Conservation (phyloP, 2,329 filamentous ascomycete species). For the Didymella pomorum region DNA sequence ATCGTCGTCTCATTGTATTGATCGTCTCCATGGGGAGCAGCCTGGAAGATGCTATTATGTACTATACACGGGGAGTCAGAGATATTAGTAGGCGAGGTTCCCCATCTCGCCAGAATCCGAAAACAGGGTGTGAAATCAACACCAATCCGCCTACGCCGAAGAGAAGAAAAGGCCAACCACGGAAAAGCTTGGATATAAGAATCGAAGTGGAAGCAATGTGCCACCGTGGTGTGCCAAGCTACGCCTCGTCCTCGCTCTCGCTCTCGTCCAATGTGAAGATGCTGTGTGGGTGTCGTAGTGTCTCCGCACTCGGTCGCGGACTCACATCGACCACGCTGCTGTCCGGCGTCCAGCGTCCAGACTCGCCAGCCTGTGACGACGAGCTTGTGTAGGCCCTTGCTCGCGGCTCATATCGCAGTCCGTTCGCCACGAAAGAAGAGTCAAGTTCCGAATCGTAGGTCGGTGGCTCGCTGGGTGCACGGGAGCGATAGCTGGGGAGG, state of each 20-base stretch:
- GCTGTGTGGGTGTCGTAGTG: constrained; percentile 40
- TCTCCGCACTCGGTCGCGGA: constrained; percentile 50
- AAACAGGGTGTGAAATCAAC: too few species aligned
- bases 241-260: constrained; percentile 22
- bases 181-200: too few species aligned
- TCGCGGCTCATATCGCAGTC: constrained; percentile 50
- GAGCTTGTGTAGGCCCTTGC: background rate
- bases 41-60: too few species aligned
- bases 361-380: constrained; percentile 12
- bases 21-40: too few species aligned
- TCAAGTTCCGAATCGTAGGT: constrained; percentile 54
- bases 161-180: too few species aligned
- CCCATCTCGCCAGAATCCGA: constrained; percentile 5
- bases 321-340: constrained; percentile 51
- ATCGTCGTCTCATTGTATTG: too few species aligned
- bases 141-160: too few species aligned
- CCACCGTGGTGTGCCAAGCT: too few species aligned
- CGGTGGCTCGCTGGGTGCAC: constrained; percentile 49
- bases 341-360: constrained; percentile 48
- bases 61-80: constrained; percentile 19
- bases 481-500: constrained; percentile 57
- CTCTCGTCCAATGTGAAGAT: constrained; percentile 36
- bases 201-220: too few species aligned
- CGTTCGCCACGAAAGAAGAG: constrained; percentile 50
- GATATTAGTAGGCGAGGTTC: constrained; percentile 16